Conservation (phyloP, 306 rosid genomes). For the Crataegus laevigata region DNA sequence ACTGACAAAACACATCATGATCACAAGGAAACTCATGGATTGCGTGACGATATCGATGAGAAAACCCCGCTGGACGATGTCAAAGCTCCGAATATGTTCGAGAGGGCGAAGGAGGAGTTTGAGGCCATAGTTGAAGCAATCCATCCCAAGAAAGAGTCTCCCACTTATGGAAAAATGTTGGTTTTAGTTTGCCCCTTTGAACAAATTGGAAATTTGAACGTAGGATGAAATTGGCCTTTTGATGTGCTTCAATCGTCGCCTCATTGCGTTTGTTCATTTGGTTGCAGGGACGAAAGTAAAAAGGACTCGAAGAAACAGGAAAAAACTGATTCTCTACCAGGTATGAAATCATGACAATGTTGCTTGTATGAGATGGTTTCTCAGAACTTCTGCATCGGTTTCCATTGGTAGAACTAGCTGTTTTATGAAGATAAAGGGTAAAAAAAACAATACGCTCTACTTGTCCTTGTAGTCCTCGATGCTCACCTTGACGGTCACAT, state of each 20-base stretch:
- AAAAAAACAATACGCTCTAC: conserved; percentile 64
- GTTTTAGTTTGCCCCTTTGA: neutral
- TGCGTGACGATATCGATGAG: conserved; percentile 24
- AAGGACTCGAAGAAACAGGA: conserved; percentile 21
- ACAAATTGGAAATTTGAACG: neutral
- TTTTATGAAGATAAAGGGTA: neutral
- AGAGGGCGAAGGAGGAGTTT: conserved; percentile 62
- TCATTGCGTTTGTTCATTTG: neutral
- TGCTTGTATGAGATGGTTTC: neutral
- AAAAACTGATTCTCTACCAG: conserved; percentile 29
- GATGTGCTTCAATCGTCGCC: neutral
- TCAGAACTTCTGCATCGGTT: neutral
- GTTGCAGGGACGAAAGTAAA: conserved; percentile 22
- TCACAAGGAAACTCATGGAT: conserved; percentile 42
- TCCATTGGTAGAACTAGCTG: neutral
- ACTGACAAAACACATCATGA: conserved; percentile 9
- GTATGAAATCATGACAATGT: conserved; percentile 20
- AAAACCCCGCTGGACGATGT: conserved; percentile 40
- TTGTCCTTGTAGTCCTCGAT: conserved; percentile 77
- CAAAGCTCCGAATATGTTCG: conserved; percentile 59
- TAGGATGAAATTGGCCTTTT: neutral
- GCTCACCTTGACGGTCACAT: conserved; percentile 67
- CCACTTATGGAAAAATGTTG: conserved; percentile 28
- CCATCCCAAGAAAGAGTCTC: conserved; percentile 36
- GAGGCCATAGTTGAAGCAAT: conserved; percentile 48